Evolutionary conservation across 2,329 filamentous ascomycete species (phyloP).

Genomic region (Aspergillus chevalieri): DNA sequence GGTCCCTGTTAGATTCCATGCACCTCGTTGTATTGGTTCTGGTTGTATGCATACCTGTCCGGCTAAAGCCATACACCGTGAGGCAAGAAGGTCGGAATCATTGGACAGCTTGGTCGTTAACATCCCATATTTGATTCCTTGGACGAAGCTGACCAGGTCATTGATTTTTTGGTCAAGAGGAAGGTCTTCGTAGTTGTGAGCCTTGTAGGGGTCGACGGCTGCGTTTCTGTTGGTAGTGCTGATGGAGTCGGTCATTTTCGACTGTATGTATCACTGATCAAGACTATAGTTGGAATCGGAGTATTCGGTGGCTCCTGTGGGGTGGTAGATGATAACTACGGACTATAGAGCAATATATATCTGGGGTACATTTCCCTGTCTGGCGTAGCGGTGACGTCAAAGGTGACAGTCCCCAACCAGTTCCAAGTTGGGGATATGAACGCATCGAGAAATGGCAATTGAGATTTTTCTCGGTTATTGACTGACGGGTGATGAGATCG

Average conservation of each 20-base stretch:
- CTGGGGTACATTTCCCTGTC: constrained; percentile 1
- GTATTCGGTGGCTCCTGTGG: neutral
- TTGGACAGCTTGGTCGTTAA: constrained; percentile 68
- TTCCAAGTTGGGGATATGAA: neutral
- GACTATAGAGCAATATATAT: constrained; percentile 2
- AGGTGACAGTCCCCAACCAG: neutral
- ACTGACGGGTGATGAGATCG: neutral
- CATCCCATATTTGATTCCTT: constrained; percentile 75
- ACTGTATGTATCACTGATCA: neutral
- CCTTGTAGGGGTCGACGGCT: constrained; percentile 71
- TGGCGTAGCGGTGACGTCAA: constrained; percentile 17
- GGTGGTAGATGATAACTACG: neutral
- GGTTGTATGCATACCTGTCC: constrained; percentile 54
- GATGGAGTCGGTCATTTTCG: constrained; percentile 34
- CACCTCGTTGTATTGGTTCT: no score
- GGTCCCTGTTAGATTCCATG: neutral
- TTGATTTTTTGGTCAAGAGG: constrained; percentile 69
- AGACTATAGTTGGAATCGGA: neutral
- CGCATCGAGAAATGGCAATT: neutral
- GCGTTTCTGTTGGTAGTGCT: constrained; percentile 59
- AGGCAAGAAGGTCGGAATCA: constrained; percentile 61
- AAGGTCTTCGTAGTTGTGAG: constrained; percentile 67
- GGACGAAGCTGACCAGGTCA: constrained; percentile 65
- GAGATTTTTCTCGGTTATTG: neutral
- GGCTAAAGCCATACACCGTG: constrained; percentile 80